Base-by-base conservation (phyloP, 352 stramenopile genomes). In the Pythium volutum region DNA sequence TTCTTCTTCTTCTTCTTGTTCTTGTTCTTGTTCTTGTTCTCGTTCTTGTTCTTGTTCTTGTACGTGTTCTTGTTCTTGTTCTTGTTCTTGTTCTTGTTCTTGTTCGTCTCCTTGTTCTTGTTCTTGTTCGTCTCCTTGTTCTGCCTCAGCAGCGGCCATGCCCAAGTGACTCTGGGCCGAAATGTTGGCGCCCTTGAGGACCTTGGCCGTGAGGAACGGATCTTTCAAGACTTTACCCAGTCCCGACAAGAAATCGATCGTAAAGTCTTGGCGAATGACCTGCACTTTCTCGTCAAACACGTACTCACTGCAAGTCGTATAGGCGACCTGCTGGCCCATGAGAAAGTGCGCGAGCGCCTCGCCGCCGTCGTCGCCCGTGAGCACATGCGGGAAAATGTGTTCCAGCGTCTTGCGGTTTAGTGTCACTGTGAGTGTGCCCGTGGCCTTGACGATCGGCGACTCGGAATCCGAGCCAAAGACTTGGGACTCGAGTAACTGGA, bases 331-430 rank as follows among this genome's bases (percentile, higher is more conserved):
- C 16, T 70, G 56, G 31, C 70, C 74, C n/a, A 91, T 62, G 18
- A 93, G 70, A 25, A 66, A 58, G 67, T 88, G 75, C 33, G 84
- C 71, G 20, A 91, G 61, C 54, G 59, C 52, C 43, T 91, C 79
- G 54, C 89, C 74, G 6, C 49, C 41, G 6, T 43, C 36, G 1
- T 16, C 36, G 0, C 7, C 4, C 15, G 10, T 4, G 1, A 92
- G 34, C 15, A 88, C 70, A 53, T 87, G 67, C 15, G 83, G 83
- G 58, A 90, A 92, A 33, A 92, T 62, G n/a, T 75, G 60, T 39
- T 87, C 79, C 38, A 92, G 80, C 10, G 79, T 85, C 16, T 53
- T 42, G 45, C 77, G 79, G 55, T 70, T 88, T 34, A 88, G 54
- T 1, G 68, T 75, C 22, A 91, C 76, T 3, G 49, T 52, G 23